These are phyloP conservation scores for Strobilomyces dryophilus DNA, from an alignment of 768 basidiomycete species.

Conservation along the genomic window DNA sequence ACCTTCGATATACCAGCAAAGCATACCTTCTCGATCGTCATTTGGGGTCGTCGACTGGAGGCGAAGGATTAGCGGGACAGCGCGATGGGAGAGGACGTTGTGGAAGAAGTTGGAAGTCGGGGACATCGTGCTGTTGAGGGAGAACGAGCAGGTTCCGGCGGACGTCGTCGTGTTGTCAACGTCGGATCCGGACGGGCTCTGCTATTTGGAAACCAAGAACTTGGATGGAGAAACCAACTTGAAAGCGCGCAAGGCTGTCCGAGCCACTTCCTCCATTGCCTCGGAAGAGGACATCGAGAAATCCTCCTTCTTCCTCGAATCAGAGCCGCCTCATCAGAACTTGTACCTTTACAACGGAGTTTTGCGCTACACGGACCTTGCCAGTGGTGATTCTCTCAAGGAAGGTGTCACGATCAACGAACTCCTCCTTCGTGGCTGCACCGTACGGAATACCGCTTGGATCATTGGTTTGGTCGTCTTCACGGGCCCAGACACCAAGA, in stretches of 20 bases:
- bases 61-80: conserved; percentile 61
- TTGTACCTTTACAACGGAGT: conserved; percentile 89
- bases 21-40: conserved; percentile 50
- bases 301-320: conserved; percentile 83
- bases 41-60: conserved; percentile 81
- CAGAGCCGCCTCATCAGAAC: conserved; percentile 91
- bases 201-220: conserved; percentile 98
- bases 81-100: conserved; percentile 90
- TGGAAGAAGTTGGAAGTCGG: conserved; percentile 99
- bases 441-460: conserved; percentile 88
- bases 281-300: conserved; percentile 91
- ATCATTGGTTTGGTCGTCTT: conserved; percentile 91
- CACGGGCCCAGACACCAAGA: conserved; percentile 90
- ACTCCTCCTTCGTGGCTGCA: conserved; percentile 85
- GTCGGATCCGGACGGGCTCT: conserved; percentile 86
- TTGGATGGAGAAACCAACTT: conserved; percentile 97
- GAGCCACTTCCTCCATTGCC: conserved; percentile 67
- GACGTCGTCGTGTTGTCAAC: conserved; percentile 92
- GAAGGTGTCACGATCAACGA: conserved; percentile 88
- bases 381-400: conserved; percentile 48
- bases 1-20: conserved; percentile 49
- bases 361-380: conserved; percentile 62
- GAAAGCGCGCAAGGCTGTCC: conserved; percentile 77
- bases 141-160: conserved; percentile 95
- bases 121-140: conserved; percentile 85